Conservation (phyloP, 805 yeast species). For the Candida piceae region DNA sequence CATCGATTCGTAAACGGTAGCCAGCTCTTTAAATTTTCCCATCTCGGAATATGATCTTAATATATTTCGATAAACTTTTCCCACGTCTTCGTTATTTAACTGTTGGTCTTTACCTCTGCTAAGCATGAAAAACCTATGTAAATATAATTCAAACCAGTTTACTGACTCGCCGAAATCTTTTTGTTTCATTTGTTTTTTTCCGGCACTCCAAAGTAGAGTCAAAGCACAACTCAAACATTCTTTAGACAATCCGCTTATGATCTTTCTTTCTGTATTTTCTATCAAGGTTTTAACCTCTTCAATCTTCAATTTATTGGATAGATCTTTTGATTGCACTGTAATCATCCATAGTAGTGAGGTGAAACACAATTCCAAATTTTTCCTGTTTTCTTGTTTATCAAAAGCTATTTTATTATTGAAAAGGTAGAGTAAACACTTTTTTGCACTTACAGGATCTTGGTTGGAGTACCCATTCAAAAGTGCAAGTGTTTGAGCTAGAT, state of each 20-base stretch:
- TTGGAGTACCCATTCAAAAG: constrained; percentile 15
- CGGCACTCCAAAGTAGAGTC: constrained; percentile 37
- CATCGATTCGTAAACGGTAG: constrained; percentile 22
- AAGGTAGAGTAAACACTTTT: constrained; percentile 31
- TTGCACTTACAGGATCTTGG: constrained; percentile 22
- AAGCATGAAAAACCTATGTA: constrained; percentile 6
- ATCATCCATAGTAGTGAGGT: constrained; percentile 20
- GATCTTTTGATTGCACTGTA: constrained; percentile 15
- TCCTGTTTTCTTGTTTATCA: neutral
- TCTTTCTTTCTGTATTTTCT: constrained; percentile 24
- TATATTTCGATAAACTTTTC: constrained; percentile 34
- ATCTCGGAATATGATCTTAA: constrained; percentile 25
- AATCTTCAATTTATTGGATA: constrained; percentile 6
- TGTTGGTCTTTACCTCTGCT: constrained; percentile 3
- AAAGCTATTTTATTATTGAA: constrained; percentile 27
- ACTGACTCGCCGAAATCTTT: constrained; percentile 8
- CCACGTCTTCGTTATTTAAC: constrained; percentile 25
- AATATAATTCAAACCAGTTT: constrained; percentile 15
- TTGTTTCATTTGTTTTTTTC: constrained; percentile 26
- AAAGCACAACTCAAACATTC: constrained; percentile 29
- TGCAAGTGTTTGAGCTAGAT: constrained; percentile 7
- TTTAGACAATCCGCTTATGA: constrained; percentile 23
- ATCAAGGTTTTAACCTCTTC: constrained; percentile 20
- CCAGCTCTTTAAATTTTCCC: constrained; percentile 18
- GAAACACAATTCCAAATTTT: constrained; percentile 8